Evolutionary conservation across 345 rosid species (phyloP), one percentile per base, ranked within the genome.

Genomic region (Combretum micranthum): DNA sequence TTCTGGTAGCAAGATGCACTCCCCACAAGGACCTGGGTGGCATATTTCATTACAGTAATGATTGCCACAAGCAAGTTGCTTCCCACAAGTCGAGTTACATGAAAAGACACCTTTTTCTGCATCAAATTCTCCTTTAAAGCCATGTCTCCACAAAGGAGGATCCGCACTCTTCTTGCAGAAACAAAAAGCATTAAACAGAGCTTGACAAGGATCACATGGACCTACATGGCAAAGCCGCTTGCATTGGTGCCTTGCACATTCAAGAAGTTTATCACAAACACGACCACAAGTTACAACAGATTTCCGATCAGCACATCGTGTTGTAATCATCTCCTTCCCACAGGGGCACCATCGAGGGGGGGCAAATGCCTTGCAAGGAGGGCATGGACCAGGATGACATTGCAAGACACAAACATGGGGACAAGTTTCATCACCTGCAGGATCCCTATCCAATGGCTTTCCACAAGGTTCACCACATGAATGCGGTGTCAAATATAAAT

Each of bases 401-500:
- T 87, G 97, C 88, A 89, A 72, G 26, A 93, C 95, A 74, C 97
- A 93, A 62, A 70, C 56, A 70, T 89, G 97, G 63, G 95, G 96
- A 53, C 97, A 89, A 56, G 10, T 65, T 53, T 64, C 73, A 55
- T 49, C 66, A 55, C 62, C 76, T 25, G 74, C 59, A 46, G 9
- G 51, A 59, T 69, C 82, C 68, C 71, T 82, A 76, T 83, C 94
- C 59, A 89, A 81, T 12, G 75, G 86, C 84, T 89, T 93, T 52
- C 96, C 96, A 80, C 97, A 89, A 5, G 91, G 85, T 69, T 89
- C 97, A 32, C 97, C 95, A 56, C 99, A 93, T 5, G 97, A 93
- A 75, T 93, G 97, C 0, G 97, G 96, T 16, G 97, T 89, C 82
- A 93, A 75, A 60, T 93, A 87, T 64, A 82, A 75, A 78, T 93